A percentile compares a stretch with the other conserved stretches of the same genome.
Evolutionary conservation across 164 flowering plant genomes (phyloP).

Genomic region (Paratinospora sagittata): DNA sequence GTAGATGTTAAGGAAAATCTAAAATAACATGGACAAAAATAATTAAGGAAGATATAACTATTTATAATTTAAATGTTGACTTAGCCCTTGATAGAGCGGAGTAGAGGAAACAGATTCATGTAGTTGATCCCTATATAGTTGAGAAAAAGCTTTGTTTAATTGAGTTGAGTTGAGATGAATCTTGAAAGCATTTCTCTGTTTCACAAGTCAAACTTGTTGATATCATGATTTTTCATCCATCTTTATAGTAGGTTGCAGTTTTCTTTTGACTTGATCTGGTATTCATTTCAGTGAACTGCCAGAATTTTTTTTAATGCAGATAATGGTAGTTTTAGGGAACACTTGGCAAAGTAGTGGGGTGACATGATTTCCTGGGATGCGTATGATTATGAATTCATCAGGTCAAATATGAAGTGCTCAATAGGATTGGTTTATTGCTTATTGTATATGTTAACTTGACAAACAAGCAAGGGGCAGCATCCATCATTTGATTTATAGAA

Average conservation of each 20-base stretch:
- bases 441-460: too few relatives aligned
- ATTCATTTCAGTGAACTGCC: neutral
- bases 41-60: too few relatives aligned
- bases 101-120: too few relatives aligned
- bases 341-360: neutral
- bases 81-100: too few relatives aligned
- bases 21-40: too few relatives aligned
- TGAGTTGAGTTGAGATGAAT: too few relatives aligned
- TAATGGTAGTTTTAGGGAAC: neutral
- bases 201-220: neutral
- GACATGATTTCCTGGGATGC: neutral
- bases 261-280: neutral
- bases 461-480: neutral
- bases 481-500: neutral
- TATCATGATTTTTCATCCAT: neutral
- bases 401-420: neutral
- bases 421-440: neutral
- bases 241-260: neutral
- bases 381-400: neutral
- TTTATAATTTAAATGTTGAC: too few relatives aligned
- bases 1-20: too few relatives aligned
- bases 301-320: neutral
- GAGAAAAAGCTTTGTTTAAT: too few relatives aligned
- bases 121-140: too few relatives aligned
- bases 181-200: neutral